Evolutionary conservation across 306 rosid species (phyloP), one percentile per base, ranked within the genome.

Genomic region (Geum urbanum): DNA sequence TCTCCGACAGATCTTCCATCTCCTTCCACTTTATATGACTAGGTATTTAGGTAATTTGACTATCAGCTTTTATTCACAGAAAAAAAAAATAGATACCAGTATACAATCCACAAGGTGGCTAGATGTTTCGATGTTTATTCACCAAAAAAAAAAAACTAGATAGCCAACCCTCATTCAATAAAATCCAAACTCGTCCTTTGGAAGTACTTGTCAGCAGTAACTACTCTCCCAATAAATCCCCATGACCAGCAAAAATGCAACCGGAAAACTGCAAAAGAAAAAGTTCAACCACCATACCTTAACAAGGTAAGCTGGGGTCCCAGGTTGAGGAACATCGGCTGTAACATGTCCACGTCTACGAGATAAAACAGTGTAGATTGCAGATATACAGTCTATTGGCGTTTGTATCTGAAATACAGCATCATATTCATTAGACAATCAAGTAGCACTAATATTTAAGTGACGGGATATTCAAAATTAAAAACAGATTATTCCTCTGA

Each of bases 331-430:
- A 84, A 94, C 96, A 83, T 94, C 97, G 64, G 97, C 92, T 5
- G 99, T 91, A 70, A 91, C 99, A 84, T 94, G 99, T 60, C 99
- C 97, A 83, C 99, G 96, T 83, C 99, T 87, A 66, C 96, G 96
- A 64, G 99, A 94, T 68, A 94, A 74, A 58, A 94, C 99, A 24
- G 99, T 94, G 85, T 94, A 94, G 84, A 94, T 94, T 15, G 99
- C 99, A 77, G 99, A 88, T 39, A 94, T 89, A 86, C 97, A 94
- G 75, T 91, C 99, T 14, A 94, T 91, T 41, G 99, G 99, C 44
- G 97, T 94, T 91, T 94, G 96, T 53, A 94, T 94, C 97, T 91
- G 91, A 83, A 74, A 76, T 69, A 84, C 61, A 71, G 69, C 65
- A 73, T 55, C 71, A 66, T 35, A 61, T 66, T 48, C 57, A 74